These are phyloP conservation scores for Eucalyptus dawsonii DNA, from an alignment of 345 rosid species.

Conservation along the genomic window DNA sequence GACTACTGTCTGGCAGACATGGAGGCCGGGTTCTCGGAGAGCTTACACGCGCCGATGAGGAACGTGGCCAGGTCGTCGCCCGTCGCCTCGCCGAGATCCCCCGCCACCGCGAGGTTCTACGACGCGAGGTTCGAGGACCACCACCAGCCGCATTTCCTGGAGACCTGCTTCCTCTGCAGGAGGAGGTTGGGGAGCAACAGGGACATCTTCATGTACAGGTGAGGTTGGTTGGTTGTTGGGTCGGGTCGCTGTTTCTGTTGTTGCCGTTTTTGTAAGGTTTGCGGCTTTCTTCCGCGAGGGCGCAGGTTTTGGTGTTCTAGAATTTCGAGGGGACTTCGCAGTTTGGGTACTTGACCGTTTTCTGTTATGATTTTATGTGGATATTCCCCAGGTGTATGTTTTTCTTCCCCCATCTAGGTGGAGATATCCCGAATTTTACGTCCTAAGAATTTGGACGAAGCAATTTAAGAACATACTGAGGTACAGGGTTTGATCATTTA, in stretches of 20 bases:
- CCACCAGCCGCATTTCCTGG: conserved; percentile 55
- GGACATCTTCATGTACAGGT: conserved; percentile 88
- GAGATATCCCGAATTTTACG: too few relatives aligned
- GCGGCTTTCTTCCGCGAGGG: not conserved
- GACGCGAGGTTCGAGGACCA: conserved; percentile 52
- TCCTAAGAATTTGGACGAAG: too few relatives aligned
- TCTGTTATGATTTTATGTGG: not conserved
- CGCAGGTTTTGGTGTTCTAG: not conserved
- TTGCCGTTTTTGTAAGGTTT: not conserved
- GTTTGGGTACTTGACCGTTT: not conserved
- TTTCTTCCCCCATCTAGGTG: too few relatives aligned
- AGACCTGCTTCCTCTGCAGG: conserved; percentile 64
- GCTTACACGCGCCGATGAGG: not conserved
- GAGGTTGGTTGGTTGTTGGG: not conserved
- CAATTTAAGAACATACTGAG: too few relatives aligned
- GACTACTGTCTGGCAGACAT: conserved; percentile 35
- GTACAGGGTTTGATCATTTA: not conserved
- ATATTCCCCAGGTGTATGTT: too few relatives aligned
- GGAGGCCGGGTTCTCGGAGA: conserved; percentile 52
- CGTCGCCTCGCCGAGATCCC: conserved; percentile 42
- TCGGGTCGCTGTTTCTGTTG: not conserved
- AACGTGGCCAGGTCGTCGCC: not conserved
- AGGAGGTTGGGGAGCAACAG: conserved; percentile 55
- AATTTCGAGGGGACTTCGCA: not conserved
- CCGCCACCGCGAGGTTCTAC: conserved; percentile 22